Base-by-base conservation (phyloP, 495 filamentous ascomycete genomes). In the Gamarada debralockiae region DNA sequence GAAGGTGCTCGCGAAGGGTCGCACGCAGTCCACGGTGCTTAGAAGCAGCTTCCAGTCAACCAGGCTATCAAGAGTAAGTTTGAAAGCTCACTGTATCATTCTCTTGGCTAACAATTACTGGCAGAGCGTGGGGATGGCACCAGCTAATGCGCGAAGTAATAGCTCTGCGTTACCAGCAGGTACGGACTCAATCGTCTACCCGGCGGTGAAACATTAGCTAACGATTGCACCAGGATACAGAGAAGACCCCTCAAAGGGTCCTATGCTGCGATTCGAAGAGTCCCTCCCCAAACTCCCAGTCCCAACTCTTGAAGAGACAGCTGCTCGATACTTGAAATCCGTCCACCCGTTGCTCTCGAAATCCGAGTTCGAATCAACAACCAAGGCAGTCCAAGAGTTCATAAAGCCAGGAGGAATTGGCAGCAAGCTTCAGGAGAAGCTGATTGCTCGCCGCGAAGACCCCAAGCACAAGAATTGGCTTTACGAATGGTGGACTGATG, bases 401-500 rank as follows among this genome's bases (percentile, higher is more conserved):
- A 73, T 92, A 53, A 80, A 82, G 47, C 87, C 90, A 23, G 88
- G 87, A 29, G 90, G 91, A 20, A 73, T 84, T 50, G 95, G 92
- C 46, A 82, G 89, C 68, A 76, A 82, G 59, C 80, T 99, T 29
- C 95, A 99, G 74, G 85, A 96, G 68, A 83, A 92, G 60, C 73
- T 99, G 59, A 59, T 89, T 43, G 90, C 87, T 37, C 83, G 87
- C 49, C 81, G 89, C 31, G 87, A 90, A 50, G 80, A 96, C 61
- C 87, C 95, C 41, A 84, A 89, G 54, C 69, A 77, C 69, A 89
- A 87, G 71, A 99, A 97, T 74, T 99, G 95, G 95, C 67, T 99
- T 15, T 80, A 82, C 54, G 92, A 97, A 61, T 99, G 95, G 95
- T 99, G 95, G 95, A 96, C 97, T 70, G 78, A 92, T 50, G 79